Conservation (phyloP, 108 stramenopile genomes). For the Skeletonema potamos region DNA sequence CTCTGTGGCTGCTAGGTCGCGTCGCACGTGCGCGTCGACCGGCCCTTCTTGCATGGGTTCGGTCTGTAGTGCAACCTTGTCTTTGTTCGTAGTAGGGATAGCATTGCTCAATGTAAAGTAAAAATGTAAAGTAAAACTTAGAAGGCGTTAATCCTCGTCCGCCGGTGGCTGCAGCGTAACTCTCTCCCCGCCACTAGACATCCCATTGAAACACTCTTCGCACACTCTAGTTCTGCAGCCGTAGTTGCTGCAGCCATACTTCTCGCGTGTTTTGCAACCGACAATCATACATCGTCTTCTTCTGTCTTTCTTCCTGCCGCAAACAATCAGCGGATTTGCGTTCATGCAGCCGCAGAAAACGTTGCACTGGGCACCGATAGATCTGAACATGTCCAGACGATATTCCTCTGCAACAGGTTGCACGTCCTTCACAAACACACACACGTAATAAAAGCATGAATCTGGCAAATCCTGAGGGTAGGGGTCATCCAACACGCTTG, state of each 20-base stretch:
- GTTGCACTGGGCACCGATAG: not conserved
- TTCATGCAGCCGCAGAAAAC: not conserved
- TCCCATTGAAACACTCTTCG: not conserved
- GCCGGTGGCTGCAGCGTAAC: not conserved
- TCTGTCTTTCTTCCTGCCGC: not conserved
- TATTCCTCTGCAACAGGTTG: not conserved
- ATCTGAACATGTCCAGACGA: not conserved
- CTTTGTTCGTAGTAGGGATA: too few species aligned
- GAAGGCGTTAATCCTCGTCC: not conserved
- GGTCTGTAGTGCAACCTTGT: too few species aligned
- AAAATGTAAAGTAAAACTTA: too few species aligned
- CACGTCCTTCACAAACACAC: conserved; percentile 1
- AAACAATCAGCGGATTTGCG: not conserved
- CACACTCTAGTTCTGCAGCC: not conserved
- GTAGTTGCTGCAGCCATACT: not conserved
- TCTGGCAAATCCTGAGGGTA: not conserved
- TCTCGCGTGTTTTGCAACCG: not conserved
- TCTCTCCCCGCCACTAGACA: not conserved
- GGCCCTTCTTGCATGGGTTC: too few species aligned
- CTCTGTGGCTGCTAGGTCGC: too few species aligned
- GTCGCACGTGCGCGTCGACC: too few species aligned
- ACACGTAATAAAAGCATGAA: not conserved
- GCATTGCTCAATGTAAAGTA: too few species aligned
- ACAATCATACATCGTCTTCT: not conserved
- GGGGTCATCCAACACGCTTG: not conserved